A percentile compares a stretch with the other conserved stretches of the same genome.
These are phyloP conservation scores for Leccinum obscurum DNA, from an alignment of 768 basidiomycete genomes.

Conservation along the genomic window DNA sequence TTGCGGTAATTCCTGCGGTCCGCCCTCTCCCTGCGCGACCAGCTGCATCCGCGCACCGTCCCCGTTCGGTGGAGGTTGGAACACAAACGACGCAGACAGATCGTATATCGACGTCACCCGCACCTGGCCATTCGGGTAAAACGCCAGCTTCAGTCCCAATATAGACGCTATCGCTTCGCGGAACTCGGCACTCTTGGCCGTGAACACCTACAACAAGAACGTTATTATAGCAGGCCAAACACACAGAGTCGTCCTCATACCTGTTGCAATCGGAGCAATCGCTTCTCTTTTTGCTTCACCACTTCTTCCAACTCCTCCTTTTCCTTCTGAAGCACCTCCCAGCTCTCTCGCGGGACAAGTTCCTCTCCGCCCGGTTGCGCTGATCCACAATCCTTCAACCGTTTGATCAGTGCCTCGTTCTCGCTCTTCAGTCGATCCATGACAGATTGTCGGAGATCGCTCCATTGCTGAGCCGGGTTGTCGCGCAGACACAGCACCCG, in stretches of 20 bases:
- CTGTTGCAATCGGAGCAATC: constrained; percentile 77
- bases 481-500: constrained; percentile 69
- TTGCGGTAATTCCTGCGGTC: constrained; percentile 71
- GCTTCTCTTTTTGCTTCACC: constrained; percentile 78
- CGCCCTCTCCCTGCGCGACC: constrained; percentile 70
- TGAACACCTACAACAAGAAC: constrained; percentile 60
- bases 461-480: constrained; percentile 85
- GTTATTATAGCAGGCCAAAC: background rate
- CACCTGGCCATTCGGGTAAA: constrained; percentile 89
- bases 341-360: constrained; percentile 78
- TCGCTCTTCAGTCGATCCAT: constrained; percentile 78
- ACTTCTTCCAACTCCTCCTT: constrained; percentile 64
- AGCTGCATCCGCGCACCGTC: constrained; percentile 65
- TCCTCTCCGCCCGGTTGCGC: constrained; percentile 9
- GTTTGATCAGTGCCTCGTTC: constrained; percentile 76
- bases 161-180: constrained; percentile 87
- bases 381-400: constrained; percentile 47
- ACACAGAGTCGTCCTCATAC: constrained; percentile 35
- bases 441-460: constrained; percentile 68
- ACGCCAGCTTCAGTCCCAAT: constrained; percentile 87
- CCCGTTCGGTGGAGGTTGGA: constrained; percentile 56
- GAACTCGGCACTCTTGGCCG: constrained; percentile 86
- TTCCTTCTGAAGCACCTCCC: constrained; percentile 68
- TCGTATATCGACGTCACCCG: constrained; percentile 91
- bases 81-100: constrained; percentile 82